Base-by-base conservation (phyloP, 495 filamentous ascomycete genomes). In the Bathelium albidoporum region DNA sequence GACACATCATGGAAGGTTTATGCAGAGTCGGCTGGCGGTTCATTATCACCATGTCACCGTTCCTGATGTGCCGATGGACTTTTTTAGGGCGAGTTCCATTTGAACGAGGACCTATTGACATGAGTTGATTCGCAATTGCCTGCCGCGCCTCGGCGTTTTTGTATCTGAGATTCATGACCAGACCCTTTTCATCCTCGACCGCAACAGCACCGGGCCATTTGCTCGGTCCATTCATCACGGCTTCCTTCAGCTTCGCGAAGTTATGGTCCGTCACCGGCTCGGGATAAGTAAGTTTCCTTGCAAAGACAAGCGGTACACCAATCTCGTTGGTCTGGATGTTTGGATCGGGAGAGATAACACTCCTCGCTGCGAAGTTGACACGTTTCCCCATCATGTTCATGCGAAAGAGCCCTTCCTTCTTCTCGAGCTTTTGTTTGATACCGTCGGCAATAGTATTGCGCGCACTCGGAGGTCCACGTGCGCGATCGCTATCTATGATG, bases 361-460 rank as follows among this genome's bases (percentile, higher is more conserved):
- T 94, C 73, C 95, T 88, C 60, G 95, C 95, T 62, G 95, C 95
- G 73, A 91, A 97, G 75, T 99, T 97, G 74, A 99, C 95, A 77
- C 95, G 89, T 79, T 99, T 99, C 58, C 95, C 95, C 95, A 99
- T 99, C 93, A 99, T 97, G 78, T 99, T 95, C 81, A 93, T 97
- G 68, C 95, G 81, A 80, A 99, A 97, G 58, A 99, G 77, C 55
- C 95, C 95, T 71, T 99, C 95, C 75, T 99, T 99, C 81, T 97
- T 97, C 76, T 99, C 95, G 18, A 99, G 82, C 69, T 90, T 88
- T 71, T 99, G 95, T 76, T 97, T 99, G 74, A 99, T 95, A 63
- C 95, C 95, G 43, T 91, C 87, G 63, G 89, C 85, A 52, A 86
- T 85, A 58, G 81, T 75, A 70, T 82, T 83, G 3, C 80, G 87